Percentiles rank a stretch among this genome's conserved stretches.
Evolutionary conservation across 352 stramenopile genomes (phyloP).

Genomic region (Phytophthora colocasiae): DNA sequence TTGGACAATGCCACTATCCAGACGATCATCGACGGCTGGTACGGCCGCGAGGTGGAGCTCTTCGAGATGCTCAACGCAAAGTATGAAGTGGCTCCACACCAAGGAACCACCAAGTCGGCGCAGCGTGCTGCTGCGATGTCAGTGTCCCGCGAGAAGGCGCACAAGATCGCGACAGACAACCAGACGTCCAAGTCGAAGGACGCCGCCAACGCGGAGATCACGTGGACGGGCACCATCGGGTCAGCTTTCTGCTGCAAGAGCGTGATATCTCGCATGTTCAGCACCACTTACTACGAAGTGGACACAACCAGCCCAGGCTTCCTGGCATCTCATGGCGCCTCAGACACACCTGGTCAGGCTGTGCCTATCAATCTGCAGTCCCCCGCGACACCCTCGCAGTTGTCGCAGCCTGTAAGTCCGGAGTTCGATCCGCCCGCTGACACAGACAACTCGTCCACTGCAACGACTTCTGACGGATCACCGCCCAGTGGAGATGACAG

Average conservation of each 20-base stretch:
- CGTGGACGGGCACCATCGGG: conserved; percentile 61
- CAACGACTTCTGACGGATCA: conserved; percentile 51
- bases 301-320: conserved; percentile 81
- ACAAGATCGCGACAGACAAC: conserved; percentile 68
- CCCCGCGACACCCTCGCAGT: conserved; percentile 49
- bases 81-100: conserved; percentile 84
- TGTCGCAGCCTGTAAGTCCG: conserved; percentile 50
- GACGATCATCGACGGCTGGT: conserved; percentile 89
- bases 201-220: conserved; percentile 57
- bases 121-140: conserved; percentile 47
- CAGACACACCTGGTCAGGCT: conserved; percentile 72
- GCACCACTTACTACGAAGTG: conserved; percentile 84
- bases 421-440: conserved; percentile 40
- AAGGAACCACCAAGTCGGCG: conserved; percentile 64
- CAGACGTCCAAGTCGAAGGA: conserved; percentile 64
- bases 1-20: conserved; percentile 87
- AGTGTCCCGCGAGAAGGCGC: conserved; percentile 62
- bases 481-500: conserved; percentile 41
- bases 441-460: conserved; percentile 42
- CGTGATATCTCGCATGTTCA: conserved; percentile 57
- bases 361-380: conserved; percentile 62
- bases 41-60: conserved; percentile 83
- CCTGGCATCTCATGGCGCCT: conserved; percentile 49
- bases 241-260: conserved; percentile 80
- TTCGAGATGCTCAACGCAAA: conserved; percentile 90